Evolutionary conservation across 2,329 filamentous ascomycete species (phyloP).

Genomic region (Calycina herbarum): DNA sequence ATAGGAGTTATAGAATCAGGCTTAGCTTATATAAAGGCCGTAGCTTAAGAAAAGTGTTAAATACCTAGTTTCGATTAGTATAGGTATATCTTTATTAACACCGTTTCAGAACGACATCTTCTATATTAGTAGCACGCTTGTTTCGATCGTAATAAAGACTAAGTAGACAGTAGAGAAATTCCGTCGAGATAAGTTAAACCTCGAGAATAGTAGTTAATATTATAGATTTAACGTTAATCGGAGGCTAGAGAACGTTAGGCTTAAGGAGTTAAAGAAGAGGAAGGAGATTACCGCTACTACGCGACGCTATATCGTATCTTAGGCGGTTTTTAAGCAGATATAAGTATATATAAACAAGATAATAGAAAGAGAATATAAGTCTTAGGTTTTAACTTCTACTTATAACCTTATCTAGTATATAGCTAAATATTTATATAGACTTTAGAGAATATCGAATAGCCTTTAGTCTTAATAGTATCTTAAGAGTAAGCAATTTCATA

Average conservation of each 20-base stretch:
- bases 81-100: conserved; percentile 38
- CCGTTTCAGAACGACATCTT: conserved; percentile 35
- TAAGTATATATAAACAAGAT: conserved; percentile 24
- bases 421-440: too few species aligned
- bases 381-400: too few species aligned
- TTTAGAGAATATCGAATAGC: too few species aligned
- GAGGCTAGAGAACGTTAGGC: conserved; percentile 43
- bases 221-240: conserved; percentile 47
- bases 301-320: conserved; percentile 32
- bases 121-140: conserved; percentile 31
- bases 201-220: conserved; percentile 39
- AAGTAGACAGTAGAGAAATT: conserved; percentile 43
- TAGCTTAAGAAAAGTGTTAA: conserved; percentile 34
- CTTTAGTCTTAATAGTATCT: background rate
- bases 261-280: conserved; percentile 41
- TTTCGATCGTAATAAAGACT: conserved; percentile 40
- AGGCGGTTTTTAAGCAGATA: conserved; percentile 31
- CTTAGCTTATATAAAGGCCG: conserved; percentile 39
- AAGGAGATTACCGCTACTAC: conserved; percentile 36
- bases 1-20: conserved; percentile 43
- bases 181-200: conserved; percentile 36
- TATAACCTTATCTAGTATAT: too few species aligned
- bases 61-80: conserved; percentile 45
- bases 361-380: conserved; percentile 27
- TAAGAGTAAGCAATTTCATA: background rate